Conservation (phyloP, 2,329 filamentous ascomycete genomes). For the Clarireedia paspali region DNA sequence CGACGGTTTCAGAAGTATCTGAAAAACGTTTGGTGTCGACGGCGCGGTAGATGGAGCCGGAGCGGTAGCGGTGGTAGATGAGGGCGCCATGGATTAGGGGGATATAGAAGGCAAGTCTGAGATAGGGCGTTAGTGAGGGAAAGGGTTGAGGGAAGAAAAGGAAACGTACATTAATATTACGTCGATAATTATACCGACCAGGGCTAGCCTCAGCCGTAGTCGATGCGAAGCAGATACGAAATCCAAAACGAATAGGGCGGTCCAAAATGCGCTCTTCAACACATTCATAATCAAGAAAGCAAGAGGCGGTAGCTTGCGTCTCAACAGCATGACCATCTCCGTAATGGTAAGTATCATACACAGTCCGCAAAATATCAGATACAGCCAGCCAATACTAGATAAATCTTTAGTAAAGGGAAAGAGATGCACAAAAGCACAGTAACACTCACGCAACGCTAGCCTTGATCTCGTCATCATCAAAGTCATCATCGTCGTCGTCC, state of each 20-base stretch:
- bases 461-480: neutral
- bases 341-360: slow-evolving; percentile 19
- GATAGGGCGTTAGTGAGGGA: neutral
- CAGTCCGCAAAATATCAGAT: slow-evolving; percentile 1
- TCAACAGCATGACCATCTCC: slow-evolving; percentile 22
- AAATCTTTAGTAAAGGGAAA: neutral
- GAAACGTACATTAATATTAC: slow-evolving; percentile 16
- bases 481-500: neutral
- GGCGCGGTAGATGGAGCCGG: neutral
- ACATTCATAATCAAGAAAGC: slow-evolving; percentile 20
- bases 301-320: slow-evolving; percentile 18
- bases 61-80: slow-evolving; percentile 16
- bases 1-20: neutral
- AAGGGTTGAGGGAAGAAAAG: neutral
- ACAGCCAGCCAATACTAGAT: neutral
- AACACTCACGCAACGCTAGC: neutral
- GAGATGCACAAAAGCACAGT: neutral
- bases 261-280: slow-evolving; percentile 19
- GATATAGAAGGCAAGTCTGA: slow-evolving; percentile 20
- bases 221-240: slow-evolving; percentile 11
- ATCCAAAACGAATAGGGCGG: slow-evolving; percentile 14
- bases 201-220: neutral
- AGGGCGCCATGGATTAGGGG: slow-evolving; percentile 23
- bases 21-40: neutral
- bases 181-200: slow-evolving; percentile 14